Conservation (phyloP, 2,329 filamentous ascomycete genomes). For the Paraphaeosphaeria minitans region DNA sequence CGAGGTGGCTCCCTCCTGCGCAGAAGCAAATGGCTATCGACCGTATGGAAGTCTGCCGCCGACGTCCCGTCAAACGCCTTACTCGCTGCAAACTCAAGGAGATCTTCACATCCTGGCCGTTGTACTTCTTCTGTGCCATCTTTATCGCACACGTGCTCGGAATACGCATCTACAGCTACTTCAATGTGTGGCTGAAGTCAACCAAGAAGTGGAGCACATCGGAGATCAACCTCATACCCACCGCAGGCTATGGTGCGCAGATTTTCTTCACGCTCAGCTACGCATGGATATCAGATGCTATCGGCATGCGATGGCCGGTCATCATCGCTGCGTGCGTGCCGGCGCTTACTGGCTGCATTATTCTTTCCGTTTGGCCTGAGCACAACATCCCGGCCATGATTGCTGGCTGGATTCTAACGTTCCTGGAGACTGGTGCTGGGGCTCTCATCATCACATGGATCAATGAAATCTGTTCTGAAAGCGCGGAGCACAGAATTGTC, state of each 20-base stretch:
- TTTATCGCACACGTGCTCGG: slow-evolving; percentile 15
- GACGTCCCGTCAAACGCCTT: background rate
- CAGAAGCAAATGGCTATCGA: background rate
- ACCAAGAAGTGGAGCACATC: slow-evolving; percentile 9
- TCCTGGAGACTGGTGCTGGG: slow-evolving; percentile 44
- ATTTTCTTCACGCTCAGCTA: slow-evolving; percentile 17
- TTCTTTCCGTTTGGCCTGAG: slow-evolving; percentile 45
- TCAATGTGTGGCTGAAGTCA: slow-evolving; percentile 17
- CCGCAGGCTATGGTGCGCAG: slow-evolving; percentile 12
- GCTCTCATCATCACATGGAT: slow-evolving; percentile 47
- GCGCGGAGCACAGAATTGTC: slow-evolving; percentile 21
- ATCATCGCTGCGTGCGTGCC: slow-evolving; percentile 26
- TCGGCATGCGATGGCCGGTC: slow-evolving; percentile 23
- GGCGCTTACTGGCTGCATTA: slow-evolving; percentile 42
- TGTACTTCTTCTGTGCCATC: slow-evolving; percentile 11
- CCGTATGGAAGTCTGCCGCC: background rate
- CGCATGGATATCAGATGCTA: slow-evolving; percentile 24
- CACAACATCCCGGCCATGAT: slow-evolving; percentile 44
- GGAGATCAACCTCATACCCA: slow-evolving; percentile 17
- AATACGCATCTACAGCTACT: slow-evolving; percentile 16
- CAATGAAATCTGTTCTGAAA: slow-evolving; percentile 20
- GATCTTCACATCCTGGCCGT: slow-evolving; percentile 3
- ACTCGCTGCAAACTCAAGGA: background rate
- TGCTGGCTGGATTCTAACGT: slow-evolving; percentile 47
- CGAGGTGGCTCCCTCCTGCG: background rate